Evolutionary conservation across 2,329 filamentous ascomycete genomes (phyloP).

Genomic region (Gaeumannomyces tritici): DNA sequence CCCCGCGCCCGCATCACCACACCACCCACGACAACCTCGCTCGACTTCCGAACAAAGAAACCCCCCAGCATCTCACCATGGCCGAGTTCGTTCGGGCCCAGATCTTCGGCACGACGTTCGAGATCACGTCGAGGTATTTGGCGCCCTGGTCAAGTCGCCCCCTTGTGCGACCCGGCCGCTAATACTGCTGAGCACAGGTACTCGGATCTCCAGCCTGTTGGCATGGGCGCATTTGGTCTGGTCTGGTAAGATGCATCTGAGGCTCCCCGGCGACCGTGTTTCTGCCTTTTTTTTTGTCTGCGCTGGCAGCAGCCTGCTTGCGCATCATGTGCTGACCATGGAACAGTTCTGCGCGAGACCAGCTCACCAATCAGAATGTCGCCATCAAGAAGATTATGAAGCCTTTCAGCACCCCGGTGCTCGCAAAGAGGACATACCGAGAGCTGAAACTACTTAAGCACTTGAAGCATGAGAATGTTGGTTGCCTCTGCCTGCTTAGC

Average conservation of each 20-base stretch:
- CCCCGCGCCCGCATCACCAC: too few species aligned
- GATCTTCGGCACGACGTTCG: slow-evolving; percentile 98
- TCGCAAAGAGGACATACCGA: slow-evolving; percentile 95
- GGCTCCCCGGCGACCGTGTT: not conserved
- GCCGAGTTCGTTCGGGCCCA: slow-evolving; percentile 98
- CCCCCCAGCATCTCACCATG: slow-evolving; percentile 51
- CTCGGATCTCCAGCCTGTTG: slow-evolving; percentile 94
- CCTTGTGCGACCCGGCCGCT: not conserved
- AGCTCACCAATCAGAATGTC: slow-evolving; percentile 93
- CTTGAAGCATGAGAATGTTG: slow-evolving; percentile 89
- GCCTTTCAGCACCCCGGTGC: slow-evolving; percentile 96
- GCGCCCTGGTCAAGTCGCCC: slow-evolving; percentile 7
- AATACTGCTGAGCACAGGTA: slow-evolving; percentile 51
- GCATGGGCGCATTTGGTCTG: slow-evolving; percentile 97
- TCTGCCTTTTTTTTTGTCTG: not conserved
- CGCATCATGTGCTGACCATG: not conserved
- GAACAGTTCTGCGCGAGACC: slow-evolving; percentile 87
- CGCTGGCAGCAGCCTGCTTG: not conserved
- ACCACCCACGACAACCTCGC: not conserved
- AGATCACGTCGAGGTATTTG: slow-evolving; percentile 93
- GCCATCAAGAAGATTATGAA: slow-evolving; percentile 99
- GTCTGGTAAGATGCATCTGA: slow-evolving; percentile 65
- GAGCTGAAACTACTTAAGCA: slow-evolving; percentile 97
- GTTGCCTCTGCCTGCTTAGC: slow-evolving; percentile 7
- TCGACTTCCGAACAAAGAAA: not conserved